Base-by-base conservation (phyloP, 1,139 yeast species). In the Suhomyces taliae region DNA sequence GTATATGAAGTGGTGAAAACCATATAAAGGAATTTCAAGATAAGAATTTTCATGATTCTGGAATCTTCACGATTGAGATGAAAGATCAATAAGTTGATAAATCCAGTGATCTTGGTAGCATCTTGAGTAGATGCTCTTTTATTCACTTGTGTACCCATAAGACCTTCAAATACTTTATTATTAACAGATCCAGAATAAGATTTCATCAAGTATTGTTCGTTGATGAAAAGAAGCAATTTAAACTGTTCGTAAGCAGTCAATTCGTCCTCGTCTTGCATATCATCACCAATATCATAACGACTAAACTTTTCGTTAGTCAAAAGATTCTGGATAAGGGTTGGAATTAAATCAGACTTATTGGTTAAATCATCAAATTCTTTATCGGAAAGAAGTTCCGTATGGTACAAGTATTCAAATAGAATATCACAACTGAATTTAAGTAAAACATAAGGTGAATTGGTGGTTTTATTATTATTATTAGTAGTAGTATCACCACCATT, bases 191-290 rank as follows among this genome's bases (percentile, higher is more conserved):
- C 45, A 8, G 67, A 59, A 52, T 69, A 74, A 29, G 81, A 76
- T 39, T 75, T 74, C 82, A 89, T 85, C 79, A 90, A 79, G 62
- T 82, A 90, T 62, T 90, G 97, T 61, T 90, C 97, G 62, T 90
- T 90, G 19, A 90, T 70, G 2, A 89, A 81, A 40, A 90, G 69
- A 8, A 90, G 65, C n/a, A 88, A 70, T 58, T 85, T 85, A 69
- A 90, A 85, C 55, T 85, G 83, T 37, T 88, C 82, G 54, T 83
- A 83, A 44, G 89, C 87, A 49, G 79, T 76, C n/a, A 70, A 57
- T 40, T 85, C 78, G 53, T 83, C 85, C 49, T 82, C 88, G 44
- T 81, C 81, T 39, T 79, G 80, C 57, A 77, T 70, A 52, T 74
- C 69, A 39, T 68, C 73, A 7, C 62, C 65, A 27, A 67, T 55